Evolutionary conservation across 2,329 filamentous ascomycete genomes (phyloP).

Genomic region (Colletotrichum graminicola): DNA sequence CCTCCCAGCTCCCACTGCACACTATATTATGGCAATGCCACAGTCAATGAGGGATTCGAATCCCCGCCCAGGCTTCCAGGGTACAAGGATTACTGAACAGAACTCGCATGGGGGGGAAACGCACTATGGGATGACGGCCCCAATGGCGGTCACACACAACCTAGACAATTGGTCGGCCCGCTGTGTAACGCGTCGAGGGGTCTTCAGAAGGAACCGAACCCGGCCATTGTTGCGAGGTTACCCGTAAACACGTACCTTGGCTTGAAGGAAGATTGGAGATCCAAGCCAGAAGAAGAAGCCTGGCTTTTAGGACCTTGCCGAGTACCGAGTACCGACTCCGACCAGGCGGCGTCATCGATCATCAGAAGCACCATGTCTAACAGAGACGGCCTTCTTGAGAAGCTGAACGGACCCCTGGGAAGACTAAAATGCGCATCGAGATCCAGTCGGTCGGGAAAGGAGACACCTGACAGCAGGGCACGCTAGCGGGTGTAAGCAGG

Average conservation of each 20-base stretch:
- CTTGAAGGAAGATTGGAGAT: neutral
- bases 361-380: neutral
- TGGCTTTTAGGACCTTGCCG: neutral
- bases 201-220: neutral
- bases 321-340: neutral
- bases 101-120: constrained; percentile 7
- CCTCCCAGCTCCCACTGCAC: neutral
- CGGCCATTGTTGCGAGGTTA: neutral
- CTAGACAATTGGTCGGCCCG: neutral
- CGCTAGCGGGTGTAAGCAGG: neutral
- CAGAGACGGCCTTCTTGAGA: neutral
- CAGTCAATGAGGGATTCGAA: neutral
- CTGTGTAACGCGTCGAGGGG: neutral
- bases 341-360: neutral
- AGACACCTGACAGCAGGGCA: constrained; percentile 24
- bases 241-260: too few species aligned
- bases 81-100: constrained; percentile 31
- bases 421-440: constrained; percentile 19
- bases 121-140: constrained; percentile 6
- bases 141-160: neutral
- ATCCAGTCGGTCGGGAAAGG: constrained; percentile 36
- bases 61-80: neutral
- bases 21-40: neutral
- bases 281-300: neutral
- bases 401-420: neutral